phyloP scores from a whole-genome alignment of 176 grass and related monocot genomes.

The Triticum timopheevii region DNA sequence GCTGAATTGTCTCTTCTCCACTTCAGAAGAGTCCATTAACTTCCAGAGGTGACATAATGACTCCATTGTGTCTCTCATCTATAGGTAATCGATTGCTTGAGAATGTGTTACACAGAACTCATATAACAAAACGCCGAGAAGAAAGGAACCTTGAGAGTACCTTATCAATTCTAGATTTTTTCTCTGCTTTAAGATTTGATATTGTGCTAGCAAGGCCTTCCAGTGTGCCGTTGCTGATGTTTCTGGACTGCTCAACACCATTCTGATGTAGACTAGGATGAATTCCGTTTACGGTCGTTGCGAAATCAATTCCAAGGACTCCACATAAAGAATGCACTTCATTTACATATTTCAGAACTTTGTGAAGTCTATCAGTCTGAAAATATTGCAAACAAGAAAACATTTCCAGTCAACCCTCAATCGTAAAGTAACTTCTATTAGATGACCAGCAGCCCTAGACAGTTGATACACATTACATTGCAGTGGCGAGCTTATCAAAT shows the following conservation, averaged over 20 bases:
- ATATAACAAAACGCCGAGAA: slow-evolving; percentile 16
- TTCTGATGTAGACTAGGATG: slow-evolving; percentile 92
- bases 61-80: slow-evolving; percentile 88
- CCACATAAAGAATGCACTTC: slow-evolving; percentile 91
- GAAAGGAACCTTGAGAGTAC: slow-evolving; percentile 40
- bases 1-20: slow-evolving; percentile 66
- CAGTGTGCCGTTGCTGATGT: slow-evolving; percentile 77
- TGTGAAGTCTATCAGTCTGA: slow-evolving; percentile 90
- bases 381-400: slow-evolving; percentile 18
- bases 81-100: slow-evolving; percentile 26
- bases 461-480: not conserved
- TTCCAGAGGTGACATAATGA: slow-evolving; percentile 87
- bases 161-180: slow-evolving; percentile 72
- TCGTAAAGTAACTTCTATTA: not conserved
- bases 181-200: slow-evolving; percentile 70
- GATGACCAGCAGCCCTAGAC: not conserved
- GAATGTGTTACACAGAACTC: slow-evolving; percentile 19
- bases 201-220: slow-evolving; percentile 70
- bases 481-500: not conserved
- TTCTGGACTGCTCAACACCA: slow-evolving; percentile 64
- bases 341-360: slow-evolving; percentile 81
- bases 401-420: not conserved
- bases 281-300: slow-evolving; percentile 66
- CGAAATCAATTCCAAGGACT: slow-evolving; percentile 78
- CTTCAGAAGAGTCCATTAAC: slow-evolving; percentile 86